phyloP scores from a whole-genome alignment of 192 early-diverging fungal genomes.

The Entomortierella beljakovae region DNA sequence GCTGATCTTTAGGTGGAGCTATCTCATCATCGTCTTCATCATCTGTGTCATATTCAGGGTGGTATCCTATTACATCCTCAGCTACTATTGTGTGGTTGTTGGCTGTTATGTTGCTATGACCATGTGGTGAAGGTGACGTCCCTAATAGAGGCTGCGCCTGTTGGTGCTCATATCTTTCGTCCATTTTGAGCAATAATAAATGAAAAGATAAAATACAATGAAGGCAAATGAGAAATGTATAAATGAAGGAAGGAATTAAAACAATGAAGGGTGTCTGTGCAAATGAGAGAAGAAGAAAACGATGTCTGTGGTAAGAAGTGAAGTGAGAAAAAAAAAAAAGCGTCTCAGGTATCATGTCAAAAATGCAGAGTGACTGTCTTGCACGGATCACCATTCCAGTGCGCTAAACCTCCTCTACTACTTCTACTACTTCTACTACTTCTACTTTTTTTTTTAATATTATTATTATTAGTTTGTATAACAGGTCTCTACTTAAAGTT shows the following conservation, averaged over 20 bases:
- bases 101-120: not conserved
- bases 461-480: not conserved
- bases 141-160: not conserved
- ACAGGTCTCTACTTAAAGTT: constrained; percentile 49
- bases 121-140: not conserved
- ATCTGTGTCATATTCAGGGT: not conserved
- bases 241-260: too few relatives aligned
- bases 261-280: too few relatives aligned
- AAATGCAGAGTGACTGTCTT: too few relatives aligned
- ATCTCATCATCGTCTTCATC: constrained; percentile 16
- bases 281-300: too few relatives aligned
- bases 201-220: too few relatives aligned
- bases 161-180: not conserved
- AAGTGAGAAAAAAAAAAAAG: too few relatives aligned
- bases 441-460: not conserved
- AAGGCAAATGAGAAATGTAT: too few relatives aligned
- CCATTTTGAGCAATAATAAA: too few relatives aligned
- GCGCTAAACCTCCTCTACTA: too few relatives aligned
- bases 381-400: too few relatives aligned
- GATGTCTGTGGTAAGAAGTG: too few relatives aligned
- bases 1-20: constrained; percentile 4
- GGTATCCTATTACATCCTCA: not conserved
- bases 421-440: not conserved
- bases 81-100: not conserved
- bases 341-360: too few relatives aligned